Evolutionary conservation across 1,284 basidiomycete genomes (phyloP), one percentile per base, ranked within the genome.

Genomic region (Boletus hoseneyae): DNA sequence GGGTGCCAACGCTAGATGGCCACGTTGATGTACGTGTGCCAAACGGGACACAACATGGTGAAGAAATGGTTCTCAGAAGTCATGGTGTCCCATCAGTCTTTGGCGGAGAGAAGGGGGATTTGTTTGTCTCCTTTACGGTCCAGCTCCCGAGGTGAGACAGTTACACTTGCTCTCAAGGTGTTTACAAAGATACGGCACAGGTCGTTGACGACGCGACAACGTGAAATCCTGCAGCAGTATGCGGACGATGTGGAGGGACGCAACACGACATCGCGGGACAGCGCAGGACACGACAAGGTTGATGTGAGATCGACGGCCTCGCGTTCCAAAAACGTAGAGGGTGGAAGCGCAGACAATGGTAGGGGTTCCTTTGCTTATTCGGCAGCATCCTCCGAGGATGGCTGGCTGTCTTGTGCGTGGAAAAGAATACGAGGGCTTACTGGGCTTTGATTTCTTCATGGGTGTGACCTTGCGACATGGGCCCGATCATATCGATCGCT

Each of bases 1-100:
- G 93, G 35, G 90, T 99, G 42, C 95, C 95, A 21, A 99, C 97
- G 21, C 75, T 99, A 25, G 95, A 99, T 58, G 93, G 95, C 37
- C 92, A 97, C 48, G 94, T 98, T 9, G 94, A 98, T 54, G 92
- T 99, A 43, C 87, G 92, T 53, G 84, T 99, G 43, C 93, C 95
- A 41, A 78, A 80, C 32, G 96, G 97, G 40, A 98, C 97, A 3
- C 96, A 99, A 70, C 92, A 90, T 61, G 95, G 94, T 16, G 93
- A 99, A 72, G 94, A 98, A 70, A 96, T 97, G 81, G 88, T 97
- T 13, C 72, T 99, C 61, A 91, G 90, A 72, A 87, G 87, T 30
- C 85, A 92, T 52, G 97, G 97, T 35, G 85, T 98, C 39, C 76
- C 85, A 48, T 79, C 81, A 42, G 76, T 90, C 13, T 80, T 80